Base-by-base conservation (phyloP, 2,329 filamentous ascomycete species). In the Tricladium varicosporioides region DNA sequence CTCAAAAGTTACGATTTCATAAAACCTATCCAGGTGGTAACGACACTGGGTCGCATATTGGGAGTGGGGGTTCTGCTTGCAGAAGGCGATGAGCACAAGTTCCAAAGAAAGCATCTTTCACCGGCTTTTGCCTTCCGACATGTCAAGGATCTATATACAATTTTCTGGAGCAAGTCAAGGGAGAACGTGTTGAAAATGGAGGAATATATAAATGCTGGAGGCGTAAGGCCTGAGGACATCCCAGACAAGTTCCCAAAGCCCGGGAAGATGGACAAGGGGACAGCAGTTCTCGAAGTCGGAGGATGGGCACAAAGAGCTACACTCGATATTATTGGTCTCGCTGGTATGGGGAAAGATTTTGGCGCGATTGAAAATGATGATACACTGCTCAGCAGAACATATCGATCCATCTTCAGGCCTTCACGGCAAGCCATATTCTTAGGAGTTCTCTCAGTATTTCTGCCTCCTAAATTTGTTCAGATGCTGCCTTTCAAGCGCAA, bases 11-110 rank as follows among this genome's bases (percentile, higher is more conserved):
- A 92, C 69, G 82, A 87, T 43, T 92, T 89, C 63, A 67, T 78
- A 46, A 91, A 91, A 68, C 87, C 87, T 0, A 52, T 65, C 1
- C 67, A 77, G 19, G 64, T 89, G 31, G 75, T 82, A 33, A 73
- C 73, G 45, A 78, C 79, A 1, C 74, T 93, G 3, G 82, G 80
- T 1, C 78, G 83, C 18, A 76, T 92, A 22, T 76, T 93, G 11
- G 88, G 91, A 9, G 74, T 86, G 11, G 89, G 89, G 9, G 75
- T 93, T 13, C 74, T 97, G 40, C 76, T 97, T 10, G 89, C 91
- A 1, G 92, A 97, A 72, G 92, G 92, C n/a, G 89, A 95, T 11
- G 89, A 92, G 67, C 93, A 97, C 72, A 94, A 88, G 75, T 76
- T 83, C 65, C 89, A 92, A 74, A 82, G 92, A 48, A 92, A 89